Evolutionary conservation across 2,329 filamentous ascomycete species (phyloP), one percentile per base, ranked within the genome.

Genomic region (Hypoxylon sp.): DNA sequence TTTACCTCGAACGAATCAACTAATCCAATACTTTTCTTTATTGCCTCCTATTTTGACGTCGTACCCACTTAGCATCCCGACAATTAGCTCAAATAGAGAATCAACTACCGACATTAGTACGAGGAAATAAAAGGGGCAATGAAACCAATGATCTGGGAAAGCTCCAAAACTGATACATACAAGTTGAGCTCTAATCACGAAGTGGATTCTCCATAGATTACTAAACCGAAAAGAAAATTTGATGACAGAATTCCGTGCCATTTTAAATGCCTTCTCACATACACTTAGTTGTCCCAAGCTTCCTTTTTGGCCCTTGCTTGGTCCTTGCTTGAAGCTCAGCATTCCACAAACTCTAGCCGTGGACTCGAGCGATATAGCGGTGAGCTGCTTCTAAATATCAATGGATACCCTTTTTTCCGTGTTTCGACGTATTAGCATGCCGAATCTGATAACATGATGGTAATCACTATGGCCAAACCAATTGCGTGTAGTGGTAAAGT

Each of bases 281-380:
- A 25, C 50, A 56, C n/a, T 34, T 17, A 45, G 25, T 11, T 56
- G 62, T 30, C 43, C 62, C 50, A 38, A 60, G 56, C 56, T 55
- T 32, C 34, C 51, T 38, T 3, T 43, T 43, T 25, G 17, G 28
- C 25, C 60, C 45, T 48, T 56, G 43, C 45, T 46, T 32, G n/a
- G 25, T 23, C 61, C 48, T 51, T 60, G 56, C 55, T 64, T 65
- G 62, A 65, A 43, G 43, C 62, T 65, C 56, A 65, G 62, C 55
- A 58, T 48, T 10, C 60, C 53, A 50, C 32, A 55, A 43, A 64
- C 55, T 59, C 41, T 34, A 52, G 43, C 61, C 41, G 17, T 19
- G 34, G 32, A 52, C 19, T 49, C 55, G 49, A 41, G 43, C 23
- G 34, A 48, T 19, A 46, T 46, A 55, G 55, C 61, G 61, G 61